Evolutionary conservation across 768 basidiomycete species (phyloP).

Genomic region (Boletus rubropictus): DNA sequence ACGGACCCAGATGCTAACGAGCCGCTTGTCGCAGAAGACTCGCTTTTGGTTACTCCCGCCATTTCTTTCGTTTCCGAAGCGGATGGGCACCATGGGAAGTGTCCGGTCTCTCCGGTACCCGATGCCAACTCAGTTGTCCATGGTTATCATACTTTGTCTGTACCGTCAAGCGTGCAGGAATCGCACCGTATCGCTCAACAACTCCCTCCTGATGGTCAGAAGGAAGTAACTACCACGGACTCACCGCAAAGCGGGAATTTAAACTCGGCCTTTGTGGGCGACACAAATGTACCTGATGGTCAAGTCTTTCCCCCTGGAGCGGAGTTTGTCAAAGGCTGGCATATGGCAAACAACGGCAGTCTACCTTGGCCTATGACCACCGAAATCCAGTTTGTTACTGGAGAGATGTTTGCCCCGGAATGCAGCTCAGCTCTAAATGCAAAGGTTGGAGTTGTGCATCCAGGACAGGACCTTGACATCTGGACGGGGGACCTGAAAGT

Average conservation of each 20-base stretch:
- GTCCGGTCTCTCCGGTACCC: constrained; percentile 2
- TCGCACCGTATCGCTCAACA: neutral
- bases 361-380: constrained; percentile 65
- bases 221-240: neutral
- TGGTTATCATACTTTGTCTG: constrained; percentile 21
- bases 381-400: constrained; percentile 64
- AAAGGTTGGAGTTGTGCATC: constrained; percentile 49
- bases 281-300: constrained; percentile 70
- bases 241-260: constrained; percentile 18
- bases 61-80: constrained; percentile 6
- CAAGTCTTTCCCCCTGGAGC: constrained; percentile 78
- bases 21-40: constrained; percentile 31
- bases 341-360: constrained; percentile 59
- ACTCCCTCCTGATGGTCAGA: neutral
- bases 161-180: constrained; percentile 2
- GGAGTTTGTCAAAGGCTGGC: constrained; percentile 83
- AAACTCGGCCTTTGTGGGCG: constrained; percentile 54
- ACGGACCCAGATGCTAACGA: constrained; percentile 9
- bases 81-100: neutral
- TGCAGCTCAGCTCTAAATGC: constrained; percentile 29
- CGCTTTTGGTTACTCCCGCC: constrained; percentile 23
- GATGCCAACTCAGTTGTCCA: constrained; percentile 28
- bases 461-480: constrained; percentile 56
- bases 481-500: constrained; percentile 75
- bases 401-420: constrained; percentile 49